Percentiles rank a stretch among this genome's conserved stretches.
Conservation (phyloP, 2,329 filamentous ascomycete genomes). For the Neofusicoccum sp. region DNA sequence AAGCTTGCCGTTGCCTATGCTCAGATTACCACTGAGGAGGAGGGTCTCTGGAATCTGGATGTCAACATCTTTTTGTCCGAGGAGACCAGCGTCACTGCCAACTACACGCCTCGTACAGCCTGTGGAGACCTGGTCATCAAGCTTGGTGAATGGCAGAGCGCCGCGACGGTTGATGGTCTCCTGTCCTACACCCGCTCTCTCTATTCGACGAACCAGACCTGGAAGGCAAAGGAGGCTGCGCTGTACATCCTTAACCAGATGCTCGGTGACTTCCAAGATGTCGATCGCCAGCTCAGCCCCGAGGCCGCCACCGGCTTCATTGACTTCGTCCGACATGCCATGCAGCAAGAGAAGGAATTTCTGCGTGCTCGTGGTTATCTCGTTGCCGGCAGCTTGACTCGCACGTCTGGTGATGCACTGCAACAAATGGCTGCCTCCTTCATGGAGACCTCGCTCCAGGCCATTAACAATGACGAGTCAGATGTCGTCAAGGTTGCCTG, state of each 20-base stretch:
- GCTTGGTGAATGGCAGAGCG: slow-evolving; percentile 82
- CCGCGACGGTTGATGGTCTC: slow-evolving; percentile 73
- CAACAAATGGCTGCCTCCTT: slow-evolving; percentile 58
- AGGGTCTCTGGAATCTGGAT: slow-evolving; percentile 94
- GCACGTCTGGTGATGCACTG: slow-evolving; percentile 60
- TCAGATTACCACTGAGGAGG: slow-evolving; percentile 87
- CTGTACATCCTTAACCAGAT: slow-evolving; percentile 84
- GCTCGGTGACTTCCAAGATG: slow-evolving; percentile 77
- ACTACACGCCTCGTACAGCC: slow-evolving; percentile 91
- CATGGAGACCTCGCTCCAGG: slow-evolving; percentile 70
- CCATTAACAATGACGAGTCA: slow-evolving; percentile 71
- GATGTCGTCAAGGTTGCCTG: slow-evolving; percentile 92
- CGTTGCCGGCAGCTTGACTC: slow-evolving; percentile 75
- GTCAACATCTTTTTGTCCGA: slow-evolving; percentile 94
- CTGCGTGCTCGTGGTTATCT: slow-evolving; percentile 84
- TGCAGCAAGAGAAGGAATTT: slow-evolving; percentile 70
- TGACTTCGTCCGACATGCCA: slow-evolving; percentile 75
- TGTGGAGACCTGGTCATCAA: slow-evolving; percentile 92
- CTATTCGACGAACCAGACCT: slow-evolving; percentile 58
- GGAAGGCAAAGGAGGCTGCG: slow-evolving; percentile 73
- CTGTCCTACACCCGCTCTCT: slow-evolving; percentile 72
- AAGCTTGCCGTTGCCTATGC: slow-evolving; percentile 81
- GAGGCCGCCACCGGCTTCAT: slow-evolving; percentile 72
- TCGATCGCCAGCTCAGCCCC: slow-evolving; percentile 66
- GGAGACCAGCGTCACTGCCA: slow-evolving; percentile 89